Evolutionary conservation across 2,329 filamentous ascomycete genomes (phyloP), one percentile per base, ranked within the genome.

Genomic region (Calonectria crousiana): DNA sequence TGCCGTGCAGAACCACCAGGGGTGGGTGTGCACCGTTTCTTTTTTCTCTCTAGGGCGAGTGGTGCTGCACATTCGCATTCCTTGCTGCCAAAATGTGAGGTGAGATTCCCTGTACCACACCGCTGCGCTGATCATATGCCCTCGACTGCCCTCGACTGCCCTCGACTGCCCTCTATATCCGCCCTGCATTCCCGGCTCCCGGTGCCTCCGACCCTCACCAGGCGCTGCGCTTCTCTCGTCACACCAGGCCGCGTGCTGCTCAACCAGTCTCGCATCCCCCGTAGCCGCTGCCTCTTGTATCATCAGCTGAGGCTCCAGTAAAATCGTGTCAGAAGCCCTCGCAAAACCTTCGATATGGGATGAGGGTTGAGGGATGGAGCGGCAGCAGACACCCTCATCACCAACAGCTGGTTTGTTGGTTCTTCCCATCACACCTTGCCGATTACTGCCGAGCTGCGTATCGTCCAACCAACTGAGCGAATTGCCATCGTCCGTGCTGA

Each of bases 241-340:
- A 66, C 47, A 58, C 36, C n/a, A 20, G 62, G 51, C 30, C 64
- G 30, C 36, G 52, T n/a, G 68, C 51, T 60, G 18, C 58, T 68
- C n/a, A 52, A 28, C 71, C 78, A 77, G 70, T 78, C 72, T 74
- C 30, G 18, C 65, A 20, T 16, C 51, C n/a, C 49, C 20, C 53
- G 68, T 80, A 80, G 71, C 76, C 78, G 78, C 78, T 67, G 58
- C 28, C 38, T 41, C 16, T 65, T 28, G 28, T 65, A 62, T n/a
- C 49, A 60, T 79, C 77, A 78, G 70, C 64, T 69, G 78, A 80
- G 74, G 52, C 47, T 71, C 18, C 4, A 38, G 49, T 20, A 14
- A 62, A 72, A 78, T 80, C 76, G 67, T 69, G 69, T 73, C 75
- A 78, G 74, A 30, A 32, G 38, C 56, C 20, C n/a, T 72, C 28